Percentiles rank a stretch among this genome's conserved stretches.
phyloP scores from a whole-genome alignment of 768 basidiomycete species.

The Flagelloscypha sp. region DNA sequence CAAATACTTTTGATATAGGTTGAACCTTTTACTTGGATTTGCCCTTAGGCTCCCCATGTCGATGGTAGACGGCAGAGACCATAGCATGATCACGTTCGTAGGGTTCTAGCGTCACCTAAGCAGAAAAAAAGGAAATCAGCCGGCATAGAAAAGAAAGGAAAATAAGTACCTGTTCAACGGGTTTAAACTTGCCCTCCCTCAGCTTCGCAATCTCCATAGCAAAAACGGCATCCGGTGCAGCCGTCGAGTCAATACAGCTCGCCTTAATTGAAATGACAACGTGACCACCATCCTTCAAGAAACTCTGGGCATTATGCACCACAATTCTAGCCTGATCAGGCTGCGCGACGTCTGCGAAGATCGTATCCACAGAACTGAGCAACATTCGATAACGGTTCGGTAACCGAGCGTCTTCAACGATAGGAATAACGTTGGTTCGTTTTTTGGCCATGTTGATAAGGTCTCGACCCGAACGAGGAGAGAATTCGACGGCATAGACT shows the following conservation, averaged over 20 bases:
- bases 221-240: slow-evolving; percentile 82
- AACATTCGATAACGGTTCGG: slow-evolving; percentile 98
- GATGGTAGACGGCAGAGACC: slow-evolving; percentile 48
- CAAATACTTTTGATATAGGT: no score
- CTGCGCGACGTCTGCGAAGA: slow-evolving; percentile 97
- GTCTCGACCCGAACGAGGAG: slow-evolving; percentile 91
- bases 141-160: no score
- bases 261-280: slow-evolving; percentile 98
- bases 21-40: no score
- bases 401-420: slow-evolving; percentile 94
- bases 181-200: slow-evolving; percentile 76
- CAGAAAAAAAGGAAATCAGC: no score
- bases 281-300: slow-evolving; percentile 92
- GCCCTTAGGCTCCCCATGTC: slow-evolving; percentile 17
- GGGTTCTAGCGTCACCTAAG: slow-evolving; percentile 88
- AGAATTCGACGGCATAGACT: slow-evolving; percentile 99
- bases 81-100: slow-evolving; percentile 89
- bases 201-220: slow-evolving; percentile 78
- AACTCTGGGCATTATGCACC: slow-evolving; percentile 83
- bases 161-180: slow-evolving; percentile 93
- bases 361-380: slow-evolving; percentile 88
- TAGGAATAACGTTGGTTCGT: slow-evolving; percentile 99
- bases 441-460: slow-evolving; percentile 99
- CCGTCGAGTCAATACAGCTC: slow-evolving; percentile 97
- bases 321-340: slow-evolving; percentile 99